Conservation (phyloP, 2,329 filamentous ascomycete genomes). For the Metarhizium rileyi region DNA sequence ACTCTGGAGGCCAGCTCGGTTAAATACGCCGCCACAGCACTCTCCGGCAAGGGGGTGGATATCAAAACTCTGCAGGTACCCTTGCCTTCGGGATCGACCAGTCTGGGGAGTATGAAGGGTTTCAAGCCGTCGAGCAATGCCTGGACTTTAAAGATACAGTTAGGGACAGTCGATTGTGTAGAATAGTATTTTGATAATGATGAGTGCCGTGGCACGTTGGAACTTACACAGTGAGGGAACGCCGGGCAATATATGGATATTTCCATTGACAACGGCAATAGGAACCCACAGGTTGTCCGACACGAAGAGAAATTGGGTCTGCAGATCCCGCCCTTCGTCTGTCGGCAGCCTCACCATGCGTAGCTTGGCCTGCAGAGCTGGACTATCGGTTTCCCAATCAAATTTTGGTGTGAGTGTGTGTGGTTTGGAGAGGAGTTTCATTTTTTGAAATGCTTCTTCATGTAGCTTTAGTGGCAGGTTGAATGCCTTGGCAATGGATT, state of each 20-base stretch:
- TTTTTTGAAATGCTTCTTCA: slow-evolving; percentile 64
- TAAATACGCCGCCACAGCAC: slow-evolving; percentile 71
- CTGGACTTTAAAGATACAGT: slow-evolving; percentile 43
- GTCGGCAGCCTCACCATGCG: slow-evolving; percentile 85
- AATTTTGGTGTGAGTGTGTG: slow-evolving; percentile 66
- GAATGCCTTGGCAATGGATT: slow-evolving; percentile 88
- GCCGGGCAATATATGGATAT: slow-evolving; percentile 86
- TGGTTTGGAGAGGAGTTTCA: slow-evolving; percentile 71
- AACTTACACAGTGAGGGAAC: slow-evolving; percentile 67
- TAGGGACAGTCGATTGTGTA: slow-evolving; percentile 1
- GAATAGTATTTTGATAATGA: background rate
- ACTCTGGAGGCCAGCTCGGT: slow-evolving; percentile 69
- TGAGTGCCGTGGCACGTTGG: background rate
- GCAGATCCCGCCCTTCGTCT: slow-evolving; percentile 53
- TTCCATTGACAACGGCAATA: slow-evolving; percentile 78
- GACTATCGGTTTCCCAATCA: slow-evolving; percentile 74
- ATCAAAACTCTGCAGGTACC: slow-evolving; percentile 71
- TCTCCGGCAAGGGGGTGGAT: slow-evolving; percentile 82
- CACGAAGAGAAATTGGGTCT: slow-evolving; percentile 70
- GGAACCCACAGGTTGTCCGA: slow-evolving; percentile 85
- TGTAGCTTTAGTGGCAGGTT: slow-evolving; percentile 66
- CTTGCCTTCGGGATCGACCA: slow-evolving; percentile 72
- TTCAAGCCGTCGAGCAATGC: slow-evolving; percentile 68
- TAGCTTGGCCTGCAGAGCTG: slow-evolving; percentile 68
- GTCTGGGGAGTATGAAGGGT: slow-evolving; percentile 56